Evolutionary conservation across 176 grass and related monocot genomes (phyloP).

Genomic region (Aegilops bicornis): DNA sequence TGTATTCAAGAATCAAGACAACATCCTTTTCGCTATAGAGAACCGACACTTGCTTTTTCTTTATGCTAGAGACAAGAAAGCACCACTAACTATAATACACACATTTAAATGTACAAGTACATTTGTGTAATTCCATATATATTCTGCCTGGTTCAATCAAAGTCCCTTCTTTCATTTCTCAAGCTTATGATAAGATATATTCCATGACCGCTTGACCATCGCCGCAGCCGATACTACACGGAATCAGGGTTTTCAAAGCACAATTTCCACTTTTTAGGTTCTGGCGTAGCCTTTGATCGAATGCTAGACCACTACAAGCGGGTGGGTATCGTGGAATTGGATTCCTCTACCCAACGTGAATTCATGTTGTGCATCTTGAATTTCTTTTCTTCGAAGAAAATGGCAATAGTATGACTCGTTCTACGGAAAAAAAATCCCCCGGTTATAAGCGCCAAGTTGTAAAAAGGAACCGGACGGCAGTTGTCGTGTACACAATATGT

Average conservation of each 20-base stretch:
- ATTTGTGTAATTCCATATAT: constrained; percentile 13
- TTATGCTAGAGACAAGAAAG: too few species aligned
- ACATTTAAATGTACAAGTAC: background rate
- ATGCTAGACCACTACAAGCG: background rate
- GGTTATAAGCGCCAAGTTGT: background rate
- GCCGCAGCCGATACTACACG: background rate
- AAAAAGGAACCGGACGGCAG: background rate
- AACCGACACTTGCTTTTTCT: background rate
- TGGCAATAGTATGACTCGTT: background rate
- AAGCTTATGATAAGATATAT: constrained; percentile 27
- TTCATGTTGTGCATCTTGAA: constrained; percentile 8
- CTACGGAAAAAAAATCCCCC: background rate
- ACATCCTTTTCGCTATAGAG: background rate
- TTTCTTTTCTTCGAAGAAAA: background rate
- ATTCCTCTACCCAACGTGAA: background rate
- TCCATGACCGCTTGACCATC: constrained; percentile 11
- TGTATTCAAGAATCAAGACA: background rate
- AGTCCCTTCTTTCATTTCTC: background rate
- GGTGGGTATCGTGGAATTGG: background rate
- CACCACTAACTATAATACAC: background rate
- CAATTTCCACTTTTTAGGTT: background rate
- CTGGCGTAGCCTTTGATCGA: background rate
- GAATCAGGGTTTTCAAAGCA: background rate
- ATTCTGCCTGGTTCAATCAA: background rate
- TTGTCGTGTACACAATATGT: background rate